Percentiles rank a stretch among this genome's conserved stretches.
Conservation (phyloP, 345 rosid genomes). For the Eucalyptus grandis region DNA sequence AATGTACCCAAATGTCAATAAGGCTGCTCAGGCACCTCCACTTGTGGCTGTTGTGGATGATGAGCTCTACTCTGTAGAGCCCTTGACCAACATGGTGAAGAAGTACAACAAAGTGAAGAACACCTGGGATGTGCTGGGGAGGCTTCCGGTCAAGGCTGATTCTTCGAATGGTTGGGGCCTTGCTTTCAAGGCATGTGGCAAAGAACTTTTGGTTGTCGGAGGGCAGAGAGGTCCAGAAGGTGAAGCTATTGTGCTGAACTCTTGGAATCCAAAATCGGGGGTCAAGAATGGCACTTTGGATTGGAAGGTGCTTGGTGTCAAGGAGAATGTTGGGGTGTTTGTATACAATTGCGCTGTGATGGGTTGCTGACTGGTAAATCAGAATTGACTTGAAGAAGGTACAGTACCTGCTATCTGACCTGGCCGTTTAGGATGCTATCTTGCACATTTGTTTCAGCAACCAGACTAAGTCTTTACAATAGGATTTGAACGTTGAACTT, state of each 20-base stretch:
- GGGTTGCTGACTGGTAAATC: slow-evolving; percentile 43
- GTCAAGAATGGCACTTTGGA: slow-evolving; percentile 45
- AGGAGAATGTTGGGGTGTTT: slow-evolving; percentile 68
- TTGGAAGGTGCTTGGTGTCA: slow-evolving; percentile 72
- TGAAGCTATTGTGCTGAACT: slow-evolving; percentile 57
- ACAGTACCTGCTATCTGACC: slow-evolving; percentile 13
- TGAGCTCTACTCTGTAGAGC: slow-evolving; percentile 63
- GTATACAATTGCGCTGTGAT: slow-evolving; percentile 82
- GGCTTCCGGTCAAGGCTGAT: slow-evolving; percentile 72
- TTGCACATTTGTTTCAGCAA: slow-evolving; percentile 5
- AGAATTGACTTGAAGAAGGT: background rate
- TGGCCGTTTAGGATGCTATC: slow-evolving; percentile 13
- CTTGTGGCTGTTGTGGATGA: slow-evolving; percentile 70
- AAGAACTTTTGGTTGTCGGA: slow-evolving; percentile 49
- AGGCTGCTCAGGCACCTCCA: slow-evolving; percentile 86
- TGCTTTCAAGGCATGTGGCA: slow-evolving; percentile 80
- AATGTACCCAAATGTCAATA: slow-evolving; percentile 69
- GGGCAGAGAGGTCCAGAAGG: slow-evolving; percentile 65
- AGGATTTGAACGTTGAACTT: background rate
- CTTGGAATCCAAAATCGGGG: slow-evolving; percentile 67
- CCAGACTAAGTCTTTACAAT: slow-evolving; percentile 4
- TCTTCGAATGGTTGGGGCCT: slow-evolving; percentile 80
- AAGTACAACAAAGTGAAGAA: slow-evolving; percentile 55
- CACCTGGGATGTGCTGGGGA: slow-evolving; percentile 61
- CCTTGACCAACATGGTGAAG: slow-evolving; percentile 63